Conservation (phyloP, 2,329 filamentous ascomycete genomes). For the Diplodia seriata region DNA sequence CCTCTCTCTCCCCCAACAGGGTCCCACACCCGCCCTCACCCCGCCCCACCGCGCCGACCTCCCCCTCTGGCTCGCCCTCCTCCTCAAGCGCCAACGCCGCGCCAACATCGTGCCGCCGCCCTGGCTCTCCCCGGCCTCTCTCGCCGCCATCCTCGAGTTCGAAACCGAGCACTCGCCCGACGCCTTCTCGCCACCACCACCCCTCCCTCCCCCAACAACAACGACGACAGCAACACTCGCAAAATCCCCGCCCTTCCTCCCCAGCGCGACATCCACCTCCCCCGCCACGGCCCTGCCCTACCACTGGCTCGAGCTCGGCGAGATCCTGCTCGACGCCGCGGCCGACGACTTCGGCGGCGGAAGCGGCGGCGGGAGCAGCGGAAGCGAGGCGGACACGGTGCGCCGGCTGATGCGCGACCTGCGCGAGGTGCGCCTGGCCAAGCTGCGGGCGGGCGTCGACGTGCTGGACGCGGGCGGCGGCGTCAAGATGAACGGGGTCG, state of each 20-base stretch:
- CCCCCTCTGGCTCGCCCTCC: constrained; percentile 92
- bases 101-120: constrained; percentile 91
- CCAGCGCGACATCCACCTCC: constrained; percentile 73
- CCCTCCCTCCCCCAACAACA: constrained; percentile 58
- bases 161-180: constrained; percentile 76
- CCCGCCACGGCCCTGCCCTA: constrained; percentile 79
- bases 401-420: constrained; percentile 79
- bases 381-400: constrained; percentile 69
- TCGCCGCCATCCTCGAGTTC: constrained; percentile 77
- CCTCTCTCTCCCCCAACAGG: constrained; percentile 59
- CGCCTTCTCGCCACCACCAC: constrained; percentile 79
- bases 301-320: constrained; percentile 92
- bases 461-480: constrained; percentile 74
- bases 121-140: constrained; percentile 81
- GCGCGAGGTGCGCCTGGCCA: constrained; percentile 86
- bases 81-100: constrained; percentile 91
- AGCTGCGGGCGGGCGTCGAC: constrained; percentile 78
- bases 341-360: constrained; percentile 78
- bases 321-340: constrained; percentile 84
- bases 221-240: constrained; percentile 38
- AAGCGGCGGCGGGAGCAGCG: constrained; percentile 59
- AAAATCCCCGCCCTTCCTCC: constrained; percentile 74
- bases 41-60: constrained; percentile 81
- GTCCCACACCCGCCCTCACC: constrained; percentile 74
- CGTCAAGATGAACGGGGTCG: constrained; percentile 81